These are phyloP conservation scores for Polytrichum formosum DNA, from an alignment of 225 moss, liverwort and hornwort species.

Conservation along the genomic window DNA sequence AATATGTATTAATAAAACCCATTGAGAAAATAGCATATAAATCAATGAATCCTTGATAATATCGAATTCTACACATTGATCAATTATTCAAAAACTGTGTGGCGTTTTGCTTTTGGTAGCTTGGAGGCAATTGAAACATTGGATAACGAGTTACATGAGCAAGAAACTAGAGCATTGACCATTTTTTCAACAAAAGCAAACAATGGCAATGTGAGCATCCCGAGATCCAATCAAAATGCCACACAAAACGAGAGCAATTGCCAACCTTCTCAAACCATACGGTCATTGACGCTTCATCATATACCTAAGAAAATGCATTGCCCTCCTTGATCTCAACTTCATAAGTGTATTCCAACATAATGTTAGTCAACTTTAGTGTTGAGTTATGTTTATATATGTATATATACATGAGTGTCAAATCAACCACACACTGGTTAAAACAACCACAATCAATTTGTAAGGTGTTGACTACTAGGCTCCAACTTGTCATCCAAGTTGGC, in stretches of 20 bases:
- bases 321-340: background rate
- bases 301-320: background rate
- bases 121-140: conserved; percentile 8
- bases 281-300: background rate
- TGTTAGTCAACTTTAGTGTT: no score
- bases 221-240: background rate
- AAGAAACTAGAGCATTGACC: background rate
- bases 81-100: background rate
- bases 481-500: no score
- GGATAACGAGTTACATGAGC: conserved; percentile 8
- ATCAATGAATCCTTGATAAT: background rate
- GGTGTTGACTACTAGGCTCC: no score
- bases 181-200: background rate
- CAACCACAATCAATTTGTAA: no score
- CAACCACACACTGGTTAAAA: no score
- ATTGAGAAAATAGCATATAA: background rate
- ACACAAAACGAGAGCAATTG: background rate
- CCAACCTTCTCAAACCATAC: background rate
- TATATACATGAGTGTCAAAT: no score
- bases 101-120: background rate
- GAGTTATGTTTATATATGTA: no score
- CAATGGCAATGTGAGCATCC: background rate
- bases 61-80: background rate
- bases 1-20: background rate
- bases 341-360: background rate